A percentile compares a stretch with the other conserved stretches of the same genome.
phyloP scores from a whole-genome alignment of 2,329 filamentous ascomycete genomes.

The Anthostomella pinea region DNA sequence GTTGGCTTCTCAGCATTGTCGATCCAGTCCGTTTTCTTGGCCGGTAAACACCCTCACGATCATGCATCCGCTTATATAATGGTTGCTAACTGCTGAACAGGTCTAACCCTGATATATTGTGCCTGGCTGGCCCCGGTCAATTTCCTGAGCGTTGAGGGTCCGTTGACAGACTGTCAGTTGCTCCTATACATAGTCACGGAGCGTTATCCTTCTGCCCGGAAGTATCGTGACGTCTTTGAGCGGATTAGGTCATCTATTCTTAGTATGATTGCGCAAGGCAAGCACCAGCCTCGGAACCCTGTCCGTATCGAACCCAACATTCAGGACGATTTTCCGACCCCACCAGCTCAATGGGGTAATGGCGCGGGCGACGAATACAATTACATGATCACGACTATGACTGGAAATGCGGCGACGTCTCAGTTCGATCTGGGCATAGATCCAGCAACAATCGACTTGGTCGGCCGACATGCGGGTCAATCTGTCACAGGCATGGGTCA shows the following conservation, averaged over 20 bases:
- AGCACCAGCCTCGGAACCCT: constrained; percentile 28
- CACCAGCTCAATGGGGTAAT: constrained; percentile 22
- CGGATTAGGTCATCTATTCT: constrained; percentile 29
- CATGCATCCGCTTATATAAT: neutral
- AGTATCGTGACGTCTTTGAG: constrained; percentile 33
- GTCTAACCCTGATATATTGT: constrained; percentile 29
- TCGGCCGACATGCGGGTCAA: constrained; percentile 10
- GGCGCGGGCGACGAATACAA: constrained; percentile 26
- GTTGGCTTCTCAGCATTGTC: constrained; percentile 30
- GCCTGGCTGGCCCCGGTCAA: constrained; percentile 27
- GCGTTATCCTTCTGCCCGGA: constrained; percentile 30
- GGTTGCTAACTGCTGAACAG: constrained; percentile 15
- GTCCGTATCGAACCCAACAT: constrained; percentile 25
- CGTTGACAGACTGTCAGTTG: constrained; percentile 29
- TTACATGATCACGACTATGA: constrained; percentile 32
- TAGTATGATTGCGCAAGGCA: constrained; percentile 26
- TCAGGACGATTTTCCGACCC: constrained; percentile 22
- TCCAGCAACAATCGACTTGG: constrained; percentile 7
- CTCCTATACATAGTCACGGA: constrained; percentile 32
- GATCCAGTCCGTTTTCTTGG: constrained; percentile 31
- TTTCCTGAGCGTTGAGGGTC: constrained; percentile 22
- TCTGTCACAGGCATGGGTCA: constrained; percentile 10
- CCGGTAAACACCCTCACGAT: constrained; percentile 17
- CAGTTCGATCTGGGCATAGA: constrained; percentile 13
- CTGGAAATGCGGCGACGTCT: constrained; percentile 18